Base-by-base conservation (phyloP, 176 grass and related monocot genomes). In the Triticum dicoccoides region DNA sequence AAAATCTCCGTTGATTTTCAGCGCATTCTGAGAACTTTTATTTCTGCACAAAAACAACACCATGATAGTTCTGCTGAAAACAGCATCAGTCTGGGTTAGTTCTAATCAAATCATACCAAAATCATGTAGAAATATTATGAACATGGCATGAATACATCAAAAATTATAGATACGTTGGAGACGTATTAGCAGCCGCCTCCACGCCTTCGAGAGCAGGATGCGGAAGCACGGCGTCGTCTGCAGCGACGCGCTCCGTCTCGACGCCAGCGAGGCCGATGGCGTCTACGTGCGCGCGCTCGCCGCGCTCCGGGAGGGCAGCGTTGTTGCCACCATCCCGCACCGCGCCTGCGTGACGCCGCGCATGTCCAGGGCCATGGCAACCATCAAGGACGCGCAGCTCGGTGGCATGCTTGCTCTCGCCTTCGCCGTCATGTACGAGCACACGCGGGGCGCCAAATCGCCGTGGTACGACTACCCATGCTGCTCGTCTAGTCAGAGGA, bases 371-470 rank as follows among this genome's bases (percentile, higher is more conserved):
- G 88, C 88, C 9, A 61, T 89, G 51, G 81, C 41, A 23, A 68
- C 85, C 68, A 94, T 98, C 44, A 89, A 93, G 76, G 66, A 69
- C 24, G 93, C 91, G 4, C 89, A 77, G 27, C 69, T 98, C 61
- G 91, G 66, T 9, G 93, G 93, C 1, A 59, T 2, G 61, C 91
- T 98, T 49, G 93, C 86, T 4, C 80, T 98, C 78, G 82, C 90
- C 37, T 87, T 94, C 41, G 91, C 96, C 44, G 49, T 95, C 42
- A 95, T 98, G 96, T 95, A 93, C 58, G 96, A 98, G 84, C 88
- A 86, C 14, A 81, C 90, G 32, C 78, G 86, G 8, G 96, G 91
- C 1, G 4, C 80, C 2, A 69, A 67, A 1, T 98, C 93, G 13
- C 89, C 79, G 13, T 98, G 96, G 96, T 7, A 89, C 47, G 78